These are phyloP conservation scores for Alternaria alternata DNA, from an alignment of 2,329 filamentous ascomycete genomes.

Conservation along the genomic window DNA sequence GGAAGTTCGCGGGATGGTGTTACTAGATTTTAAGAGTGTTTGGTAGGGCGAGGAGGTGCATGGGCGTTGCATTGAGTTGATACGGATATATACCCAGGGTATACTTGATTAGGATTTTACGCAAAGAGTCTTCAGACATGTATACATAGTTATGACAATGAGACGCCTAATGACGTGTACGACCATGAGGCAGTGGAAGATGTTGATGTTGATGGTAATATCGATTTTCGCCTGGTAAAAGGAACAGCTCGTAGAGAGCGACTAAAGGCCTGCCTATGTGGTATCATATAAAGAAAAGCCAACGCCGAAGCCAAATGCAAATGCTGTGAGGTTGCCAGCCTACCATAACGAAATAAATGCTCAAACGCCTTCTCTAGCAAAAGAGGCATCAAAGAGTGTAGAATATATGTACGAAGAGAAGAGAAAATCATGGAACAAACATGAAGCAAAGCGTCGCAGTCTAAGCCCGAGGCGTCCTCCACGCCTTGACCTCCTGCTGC, in stretches of 20 bases:
- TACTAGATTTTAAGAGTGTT: not conserved
- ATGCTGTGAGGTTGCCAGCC: not conserved
- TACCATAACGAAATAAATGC: not conserved
- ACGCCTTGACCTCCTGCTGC: constrained; percentile 40
- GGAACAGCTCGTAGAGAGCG: not conserved
- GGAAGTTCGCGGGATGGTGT: not conserved
- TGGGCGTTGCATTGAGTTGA: not conserved
- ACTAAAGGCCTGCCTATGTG: constrained; percentile 16
- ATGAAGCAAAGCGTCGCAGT: not conserved
- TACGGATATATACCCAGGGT: not conserved
- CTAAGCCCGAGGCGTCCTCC: constrained; percentile 22
- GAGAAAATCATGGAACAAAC: not conserved
- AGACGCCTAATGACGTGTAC: not conserved
- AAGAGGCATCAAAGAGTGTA: not conserved
- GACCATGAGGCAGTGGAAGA: not conserved
- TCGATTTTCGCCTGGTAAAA: not conserved
- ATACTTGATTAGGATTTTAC: not conserved
- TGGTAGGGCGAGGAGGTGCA: not conserved
- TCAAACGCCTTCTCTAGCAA: constrained; percentile 20
- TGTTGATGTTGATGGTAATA: not conserved
- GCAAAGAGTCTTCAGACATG: not conserved
- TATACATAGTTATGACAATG: not conserved
- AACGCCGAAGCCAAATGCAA: constrained; percentile 6
- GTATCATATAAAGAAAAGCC: constrained; percentile 16
- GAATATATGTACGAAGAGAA: constrained; percentile 1